Percentiles rank a stretch among this genome's conserved stretches.
These are phyloP conservation scores for Trichosanthes truncata DNA, from an alignment of 306 rosid species.

Conservation along the genomic window DNA sequence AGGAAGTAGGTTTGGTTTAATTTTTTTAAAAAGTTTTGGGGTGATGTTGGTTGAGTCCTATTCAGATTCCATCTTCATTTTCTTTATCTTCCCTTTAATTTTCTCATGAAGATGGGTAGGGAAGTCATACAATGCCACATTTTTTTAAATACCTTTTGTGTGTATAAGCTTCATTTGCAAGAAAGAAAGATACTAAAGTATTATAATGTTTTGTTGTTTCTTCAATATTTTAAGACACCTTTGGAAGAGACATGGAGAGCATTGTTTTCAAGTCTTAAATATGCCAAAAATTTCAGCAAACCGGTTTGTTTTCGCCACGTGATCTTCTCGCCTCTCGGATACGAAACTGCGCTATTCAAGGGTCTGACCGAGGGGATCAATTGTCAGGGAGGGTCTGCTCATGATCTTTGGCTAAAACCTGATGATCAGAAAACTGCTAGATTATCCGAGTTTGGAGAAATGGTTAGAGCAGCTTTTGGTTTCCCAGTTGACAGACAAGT, in stretches of 20 bases:
- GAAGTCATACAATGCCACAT: neutral
- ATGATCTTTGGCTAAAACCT: constrained; percentile 61
- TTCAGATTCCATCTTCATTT: neutral
- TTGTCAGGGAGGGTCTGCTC: constrained; percentile 63
- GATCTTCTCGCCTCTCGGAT: constrained; percentile 79
- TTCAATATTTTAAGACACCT: constrained; percentile 41
- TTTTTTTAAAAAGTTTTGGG: neutral
- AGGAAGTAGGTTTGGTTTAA: neutral
- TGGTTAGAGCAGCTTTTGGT: constrained; percentile 68
- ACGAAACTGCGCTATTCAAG: constrained; percentile 75
- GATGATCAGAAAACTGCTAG: constrained; percentile 67
- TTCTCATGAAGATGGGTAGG: neutral
- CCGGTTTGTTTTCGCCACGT: constrained; percentile 88
- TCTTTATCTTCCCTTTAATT: neutral
- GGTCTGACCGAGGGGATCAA: constrained; percentile 55
- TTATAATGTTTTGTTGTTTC: constrained; percentile 6
- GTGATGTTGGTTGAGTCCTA: neutral
- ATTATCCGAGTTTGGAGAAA: constrained; percentile 90
- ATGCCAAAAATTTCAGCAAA: constrained; percentile 70
- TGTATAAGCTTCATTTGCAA: neutral
- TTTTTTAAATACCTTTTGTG: neutral
- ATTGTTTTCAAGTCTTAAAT: constrained; percentile 69
- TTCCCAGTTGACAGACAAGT: constrained; percentile 37
- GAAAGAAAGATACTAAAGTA: neutral
- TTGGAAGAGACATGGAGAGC: constrained; percentile 94